A percentile compares a stretch with the other conserved stretches of the same genome.
These are phyloP conservation scores for Mimosa pudica DNA, from an alignment of 306 rosid species.

Conservation along the genomic window DNA sequence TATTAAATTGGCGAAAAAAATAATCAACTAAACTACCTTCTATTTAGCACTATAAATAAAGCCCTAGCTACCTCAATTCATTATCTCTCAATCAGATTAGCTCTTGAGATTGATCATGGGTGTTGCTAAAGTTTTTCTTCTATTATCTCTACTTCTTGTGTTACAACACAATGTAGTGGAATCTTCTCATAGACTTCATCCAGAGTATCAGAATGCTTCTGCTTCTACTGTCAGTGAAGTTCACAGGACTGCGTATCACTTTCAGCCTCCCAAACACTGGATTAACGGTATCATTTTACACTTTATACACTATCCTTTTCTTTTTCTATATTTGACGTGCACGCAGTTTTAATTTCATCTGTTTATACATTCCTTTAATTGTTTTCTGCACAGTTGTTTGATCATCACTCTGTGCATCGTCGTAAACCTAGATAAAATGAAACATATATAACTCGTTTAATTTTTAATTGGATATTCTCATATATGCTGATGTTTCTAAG, in stretches of 20 bases:
- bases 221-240: conserved; percentile 25
- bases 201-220: conserved; percentile 47
- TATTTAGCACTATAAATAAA: no score
- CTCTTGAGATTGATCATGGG: no score
- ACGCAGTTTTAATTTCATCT: not conserved
- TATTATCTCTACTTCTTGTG: conserved; percentile 25
- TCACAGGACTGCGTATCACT: conserved; percentile 73
- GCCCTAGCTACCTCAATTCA: no score
- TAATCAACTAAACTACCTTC: no score
- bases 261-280: conserved; percentile 79
- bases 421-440: no score
- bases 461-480: no score
- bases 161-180: conserved; percentile 46
- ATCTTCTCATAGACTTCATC: conserved; percentile 50
- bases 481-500: no score
- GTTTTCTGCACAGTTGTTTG: not conserved
- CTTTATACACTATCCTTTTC: not conserved
- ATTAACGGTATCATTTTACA: conserved; percentile 58
- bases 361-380: not conserved
- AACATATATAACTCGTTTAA: no score
- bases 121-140: conserved; percentile 11
- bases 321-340: not conserved
- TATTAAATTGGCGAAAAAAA: no score
- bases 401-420: not conserved
- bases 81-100: no score